Evolutionary conservation across 768 basidiomycete species (phyloP).

Genomic region (Serpula lacrymans): DNA sequence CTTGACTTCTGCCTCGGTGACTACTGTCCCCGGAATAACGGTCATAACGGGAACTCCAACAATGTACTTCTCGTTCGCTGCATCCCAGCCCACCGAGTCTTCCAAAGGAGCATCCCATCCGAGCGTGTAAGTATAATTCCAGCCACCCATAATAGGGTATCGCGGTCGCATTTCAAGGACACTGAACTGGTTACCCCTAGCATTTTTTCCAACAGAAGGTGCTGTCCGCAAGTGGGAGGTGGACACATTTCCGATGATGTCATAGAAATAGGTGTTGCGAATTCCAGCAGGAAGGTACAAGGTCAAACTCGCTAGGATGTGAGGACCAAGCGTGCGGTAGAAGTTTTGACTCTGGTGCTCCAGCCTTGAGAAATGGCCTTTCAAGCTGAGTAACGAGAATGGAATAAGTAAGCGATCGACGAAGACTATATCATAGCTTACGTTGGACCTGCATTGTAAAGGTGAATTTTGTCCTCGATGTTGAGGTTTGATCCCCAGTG

Average conservation of each 20-base stretch:
- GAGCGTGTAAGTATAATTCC: slow-evolving; percentile 95
- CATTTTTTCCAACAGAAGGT: slow-evolving; percentile 60
- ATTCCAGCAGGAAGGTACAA: slow-evolving; percentile 83
- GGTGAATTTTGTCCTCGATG: slow-evolving; percentile 79
- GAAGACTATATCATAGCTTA: slow-evolving; percentile 56
- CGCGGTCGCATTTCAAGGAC: slow-evolving; percentile 82
- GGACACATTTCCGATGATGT: slow-evolving; percentile 93
- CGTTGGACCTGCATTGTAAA: slow-evolving; percentile 91
- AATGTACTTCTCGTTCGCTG: slow-evolving; percentile 59
- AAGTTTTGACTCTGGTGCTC: slow-evolving; percentile 77
- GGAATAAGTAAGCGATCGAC: not conserved
- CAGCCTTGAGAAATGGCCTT: slow-evolving; percentile 93
- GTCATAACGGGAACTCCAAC: slow-evolving; percentile 87
- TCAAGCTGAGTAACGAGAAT: slow-evolving; percentile 54
- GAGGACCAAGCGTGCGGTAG: slow-evolving; percentile 62
- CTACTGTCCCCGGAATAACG: slow-evolving; percentile 70
- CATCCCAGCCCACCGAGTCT: slow-evolving; percentile 68
- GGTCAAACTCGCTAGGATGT: slow-evolving; percentile 70
- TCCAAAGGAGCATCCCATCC: slow-evolving; percentile 89
- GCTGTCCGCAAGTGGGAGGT: slow-evolving; percentile 80
- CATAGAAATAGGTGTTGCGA: slow-evolving; percentile 83
- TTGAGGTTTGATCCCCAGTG: slow-evolving; percentile 98
- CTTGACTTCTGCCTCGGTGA: slow-evolving; percentile 74
- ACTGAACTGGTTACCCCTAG: slow-evolving; percentile 52
- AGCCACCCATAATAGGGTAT: slow-evolving; percentile 92